Conservation (phyloP, 768 basidiomycete genomes). For the Grammothele lineata region DNA sequence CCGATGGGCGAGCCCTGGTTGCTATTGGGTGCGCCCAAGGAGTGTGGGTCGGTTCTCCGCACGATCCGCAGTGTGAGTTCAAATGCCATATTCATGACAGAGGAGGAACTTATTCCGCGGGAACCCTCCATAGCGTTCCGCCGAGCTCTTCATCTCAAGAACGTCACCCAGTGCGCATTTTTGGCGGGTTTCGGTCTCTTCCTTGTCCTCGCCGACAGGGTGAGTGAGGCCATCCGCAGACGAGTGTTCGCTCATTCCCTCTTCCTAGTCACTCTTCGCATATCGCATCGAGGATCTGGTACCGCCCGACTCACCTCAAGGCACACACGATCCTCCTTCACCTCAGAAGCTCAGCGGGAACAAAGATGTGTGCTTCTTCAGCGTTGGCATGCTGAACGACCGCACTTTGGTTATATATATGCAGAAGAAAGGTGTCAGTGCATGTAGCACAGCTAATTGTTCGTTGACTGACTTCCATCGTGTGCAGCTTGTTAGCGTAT, state of each 20-base stretch:
- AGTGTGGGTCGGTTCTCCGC: conserved; percentile 91
- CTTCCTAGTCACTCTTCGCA: conserved; percentile 72
- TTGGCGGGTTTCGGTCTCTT: conserved; percentile 96
- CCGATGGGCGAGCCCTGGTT: conserved; percentile 81
- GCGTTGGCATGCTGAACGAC: conserved; percentile 81
- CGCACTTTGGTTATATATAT: conserved; percentile 92
- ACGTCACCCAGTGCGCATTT: conserved; percentile 94
- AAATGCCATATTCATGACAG: not conserved
- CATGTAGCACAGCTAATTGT: not conserved
- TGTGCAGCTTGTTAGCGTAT: conserved; percentile 75
- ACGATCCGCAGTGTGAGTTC: conserved; percentile 72
- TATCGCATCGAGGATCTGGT: conserved; percentile 96
- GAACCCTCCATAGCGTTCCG: conserved; percentile 63
- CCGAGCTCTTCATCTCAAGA: conserved; percentile 88
- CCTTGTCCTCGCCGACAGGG: conserved; percentile 92
- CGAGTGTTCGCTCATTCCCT: not conserved
- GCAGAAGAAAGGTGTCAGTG: conserved; percentile 82
- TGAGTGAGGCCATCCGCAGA: conserved; percentile 16
- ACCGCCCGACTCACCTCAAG: conserved; percentile 75
- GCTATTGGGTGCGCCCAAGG: conserved; percentile 95
- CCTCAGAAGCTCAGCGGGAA: conserved; percentile 90
- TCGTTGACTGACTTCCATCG: not conserved
- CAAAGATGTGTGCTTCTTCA: conserved; percentile 94
- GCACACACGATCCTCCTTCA: conserved; percentile 62
- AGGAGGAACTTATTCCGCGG: not conserved